phyloP scores from a whole-genome alignment of 306 rosid genomes.

The Trifolium fragiferum region DNA sequence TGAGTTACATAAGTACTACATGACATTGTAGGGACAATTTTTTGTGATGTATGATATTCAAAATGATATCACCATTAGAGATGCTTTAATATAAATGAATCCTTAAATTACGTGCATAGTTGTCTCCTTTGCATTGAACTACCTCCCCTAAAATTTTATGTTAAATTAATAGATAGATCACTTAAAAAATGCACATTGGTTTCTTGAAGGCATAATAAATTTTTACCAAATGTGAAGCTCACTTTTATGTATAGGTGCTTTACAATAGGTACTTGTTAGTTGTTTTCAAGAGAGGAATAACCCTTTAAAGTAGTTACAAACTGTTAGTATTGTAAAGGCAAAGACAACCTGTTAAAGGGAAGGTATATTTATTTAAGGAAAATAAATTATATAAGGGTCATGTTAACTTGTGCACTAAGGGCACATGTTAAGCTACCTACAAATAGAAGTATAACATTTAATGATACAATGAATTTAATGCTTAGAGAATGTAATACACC shows the following conservation, averaged over 20 bases:
- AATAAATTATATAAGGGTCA: neutral
- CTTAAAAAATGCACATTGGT: neutral
- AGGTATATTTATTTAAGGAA: neutral
- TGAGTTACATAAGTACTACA: too few relatives aligned
- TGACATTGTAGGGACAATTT: too few relatives aligned
- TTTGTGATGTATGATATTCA: too few relatives aligned
- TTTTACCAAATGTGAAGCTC: neutral
- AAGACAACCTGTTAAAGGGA: neutral
- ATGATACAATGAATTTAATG: too few relatives aligned
- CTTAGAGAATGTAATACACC: too few relatives aligned
- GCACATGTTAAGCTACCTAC: too few relatives aligned
- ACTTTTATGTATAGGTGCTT: neutral
- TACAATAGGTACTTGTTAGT: neutral
- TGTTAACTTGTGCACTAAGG: too few relatives aligned
- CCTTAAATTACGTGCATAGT: neutral
- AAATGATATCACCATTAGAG: too few relatives aligned
- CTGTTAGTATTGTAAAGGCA: neutral
- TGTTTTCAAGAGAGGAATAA: neutral
- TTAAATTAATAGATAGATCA: neutral
- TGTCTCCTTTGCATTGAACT: constrained; percentile 3
- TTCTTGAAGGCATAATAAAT: constrained; percentile 1
- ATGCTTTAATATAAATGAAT: too few relatives aligned
- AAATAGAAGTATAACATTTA: too few relatives aligned
- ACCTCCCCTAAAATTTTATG: neutral
- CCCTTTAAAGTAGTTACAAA: constrained; percentile 3